Conservation (phyloP, 176 grass and related monocot genomes). For the Juncus inflexus region DNA sequence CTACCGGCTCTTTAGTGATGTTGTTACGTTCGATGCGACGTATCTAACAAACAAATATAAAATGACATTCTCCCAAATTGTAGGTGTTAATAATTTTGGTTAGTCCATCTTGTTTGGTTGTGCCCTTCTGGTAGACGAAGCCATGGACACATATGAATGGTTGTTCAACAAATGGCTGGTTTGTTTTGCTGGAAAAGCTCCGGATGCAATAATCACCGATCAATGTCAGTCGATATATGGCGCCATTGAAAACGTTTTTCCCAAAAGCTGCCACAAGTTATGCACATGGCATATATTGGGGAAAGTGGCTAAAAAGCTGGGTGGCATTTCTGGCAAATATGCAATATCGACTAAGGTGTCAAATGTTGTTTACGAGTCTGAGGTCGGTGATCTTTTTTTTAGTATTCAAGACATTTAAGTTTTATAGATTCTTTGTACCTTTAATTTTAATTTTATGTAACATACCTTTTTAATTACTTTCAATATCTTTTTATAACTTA, state of each 20-base stretch:
- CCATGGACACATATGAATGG: slow-evolving; percentile 71
- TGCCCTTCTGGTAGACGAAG: slow-evolving; percentile 72
- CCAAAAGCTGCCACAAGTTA: slow-evolving; percentile 53
- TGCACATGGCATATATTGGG: slow-evolving; percentile 82
- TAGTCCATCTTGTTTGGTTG: slow-evolving; percentile 72
- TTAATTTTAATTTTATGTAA: too few relatives aligned
- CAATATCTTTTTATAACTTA: too few relatives aligned
- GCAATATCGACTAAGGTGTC: too few relatives aligned
- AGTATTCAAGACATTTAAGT: too few relatives aligned
- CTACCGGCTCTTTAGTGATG: slow-evolving; percentile 71
- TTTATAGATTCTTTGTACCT: too few relatives aligned
- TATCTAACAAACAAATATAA: slow-evolving; percentile 83
- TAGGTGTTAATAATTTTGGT: slow-evolving; percentile 80
- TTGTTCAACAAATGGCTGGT: slow-evolving; percentile 78
- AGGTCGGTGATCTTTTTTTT: too few relatives aligned
- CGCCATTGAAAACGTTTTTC: slow-evolving; percentile 68
- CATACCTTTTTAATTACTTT: too few relatives aligned
- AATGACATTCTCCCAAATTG: slow-evolving; percentile 76
- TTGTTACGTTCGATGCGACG: slow-evolving; percentile 72
- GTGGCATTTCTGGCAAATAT: too few relatives aligned
- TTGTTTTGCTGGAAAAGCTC: slow-evolving; percentile 54
- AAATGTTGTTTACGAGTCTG: too few relatives aligned
- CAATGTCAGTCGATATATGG: not conserved
- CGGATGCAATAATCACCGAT: slow-evolving; percentile 59
- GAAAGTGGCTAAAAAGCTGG: too few relatives aligned